A percentile compares a stretch with the other conserved stretches of the same genome.
Evolutionary conservation across 768 basidiomycete species (phyloP).

Genomic region (Coprinopsis cinerea): DNA sequence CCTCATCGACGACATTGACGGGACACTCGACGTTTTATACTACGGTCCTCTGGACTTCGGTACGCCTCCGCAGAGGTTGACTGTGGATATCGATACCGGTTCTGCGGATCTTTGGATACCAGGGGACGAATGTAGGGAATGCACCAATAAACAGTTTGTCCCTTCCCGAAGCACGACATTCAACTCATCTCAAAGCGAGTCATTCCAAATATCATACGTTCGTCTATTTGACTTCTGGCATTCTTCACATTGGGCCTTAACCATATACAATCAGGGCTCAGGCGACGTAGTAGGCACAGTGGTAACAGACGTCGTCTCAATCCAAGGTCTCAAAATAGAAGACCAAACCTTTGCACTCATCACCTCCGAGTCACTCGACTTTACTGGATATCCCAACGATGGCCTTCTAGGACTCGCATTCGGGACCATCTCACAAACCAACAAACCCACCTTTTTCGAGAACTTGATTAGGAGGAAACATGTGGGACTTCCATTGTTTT

Average conservation of each 20-base stretch:
- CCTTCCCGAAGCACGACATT: constrained; percentile 36
- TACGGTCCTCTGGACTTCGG: constrained; percentile 40
- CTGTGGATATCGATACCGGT: constrained; percentile 64
- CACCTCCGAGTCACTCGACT: constrained; percentile 38
- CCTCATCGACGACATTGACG: constrained; percentile 20
- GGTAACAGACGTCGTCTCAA: constrained; percentile 43
- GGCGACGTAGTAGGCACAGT: constrained; percentile 47
- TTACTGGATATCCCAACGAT: constrained; percentile 43
- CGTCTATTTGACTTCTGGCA: constrained; percentile 8
- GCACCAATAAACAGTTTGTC: constrained; percentile 34
- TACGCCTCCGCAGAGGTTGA: constrained; percentile 44
- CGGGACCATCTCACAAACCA: constrained; percentile 41
- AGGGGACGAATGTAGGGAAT: constrained; percentile 28
- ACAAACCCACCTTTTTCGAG: constrained; percentile 56
- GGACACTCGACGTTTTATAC: constrained; percentile 23
- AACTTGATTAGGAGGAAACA: constrained; percentile 41
- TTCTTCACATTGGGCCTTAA: background rate
- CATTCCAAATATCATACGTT: constrained; percentile 43
- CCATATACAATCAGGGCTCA: constrained; percentile 32
- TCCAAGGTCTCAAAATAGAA: constrained; percentile 38
- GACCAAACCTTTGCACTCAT: constrained; percentile 57
- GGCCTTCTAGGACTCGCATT: constrained; percentile 64
- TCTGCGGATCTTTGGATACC: constrained; percentile 62
- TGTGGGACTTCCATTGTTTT: constrained; percentile 45
- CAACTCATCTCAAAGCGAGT: constrained; percentile 19